These are phyloP conservation scores for Lachnellula hyalina DNA, from an alignment of 2,329 filamentous ascomycete genomes.

Conservation along the genomic window DNA sequence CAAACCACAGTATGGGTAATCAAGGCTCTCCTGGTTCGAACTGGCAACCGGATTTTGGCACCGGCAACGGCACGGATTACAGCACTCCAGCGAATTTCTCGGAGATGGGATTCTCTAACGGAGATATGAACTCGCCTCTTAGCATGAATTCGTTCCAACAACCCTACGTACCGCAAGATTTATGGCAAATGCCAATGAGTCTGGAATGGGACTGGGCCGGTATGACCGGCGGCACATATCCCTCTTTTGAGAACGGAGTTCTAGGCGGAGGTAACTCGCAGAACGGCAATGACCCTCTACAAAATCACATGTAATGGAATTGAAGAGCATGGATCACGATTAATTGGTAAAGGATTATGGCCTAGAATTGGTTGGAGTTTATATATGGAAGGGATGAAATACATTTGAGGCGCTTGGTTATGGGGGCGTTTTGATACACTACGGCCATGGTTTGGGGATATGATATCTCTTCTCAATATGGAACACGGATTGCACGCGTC, in stretches of 20 bases:
- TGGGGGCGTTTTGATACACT: background rate
- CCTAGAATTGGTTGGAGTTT: background rate
- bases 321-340: background rate
- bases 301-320: constrained; percentile 16
- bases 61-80: constrained; percentile 20
- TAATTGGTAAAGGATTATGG: background rate
- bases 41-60: constrained; percentile 20
- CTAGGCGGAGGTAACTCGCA: constrained; percentile 24
- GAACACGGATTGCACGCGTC: background rate
- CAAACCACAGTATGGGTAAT: constrained; percentile 9
- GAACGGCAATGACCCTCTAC: constrained; percentile 21
- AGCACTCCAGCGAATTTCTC: constrained; percentile 21
- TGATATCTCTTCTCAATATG: constrained; percentile 4
- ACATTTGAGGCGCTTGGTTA: background rate
- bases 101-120: constrained; percentile 24
- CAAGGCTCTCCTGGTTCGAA: constrained; percentile 17
- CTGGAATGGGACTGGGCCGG: constrained; percentile 73
- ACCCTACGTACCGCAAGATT: constrained; percentile 83
- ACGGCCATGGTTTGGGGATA: background rate
- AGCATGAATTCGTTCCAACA: constrained; percentile 60
- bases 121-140: constrained; percentile 26
- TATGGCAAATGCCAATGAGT: constrained; percentile 95
- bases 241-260: constrained; percentile 56
- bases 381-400: background rate
- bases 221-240: constrained; percentile 61